Evolutionary conservation across 106 monocot species (phyloP), one percentile per base, ranked within the genome.

Genomic region (Dendrobium chrysotoxum): DNA sequence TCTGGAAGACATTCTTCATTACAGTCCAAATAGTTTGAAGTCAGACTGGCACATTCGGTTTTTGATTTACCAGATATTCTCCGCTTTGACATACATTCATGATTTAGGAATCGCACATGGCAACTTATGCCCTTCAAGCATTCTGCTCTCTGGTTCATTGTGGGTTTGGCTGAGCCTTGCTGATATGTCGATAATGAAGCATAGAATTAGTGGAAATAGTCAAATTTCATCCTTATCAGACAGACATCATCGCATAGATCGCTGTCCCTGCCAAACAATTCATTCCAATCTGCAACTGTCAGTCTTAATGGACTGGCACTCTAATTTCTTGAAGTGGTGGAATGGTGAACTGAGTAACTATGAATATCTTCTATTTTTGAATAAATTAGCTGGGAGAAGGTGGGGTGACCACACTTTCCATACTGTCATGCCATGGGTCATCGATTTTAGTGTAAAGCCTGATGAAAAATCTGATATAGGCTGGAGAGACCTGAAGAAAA

Each of bases 391-490:
- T 70, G 99, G 99, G 42, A 93, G 99, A 87, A 95, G 91, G 75
- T 99, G 95, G 91, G 94, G 99, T 53, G 99, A 99, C 75, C 95
- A 92, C 53, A 88, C 91, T 61, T 99, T 99, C 79, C 93, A 99
- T 71, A 90, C 81, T 11, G 95, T 95, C 21, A 99, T 99, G 99
- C 98, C 98, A 17, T 99, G 99, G 99, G 93, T 99, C 67, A 93
- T 95, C 86, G 99, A 99, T 81, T 99, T 99, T 82, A 95, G 79
- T 77, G 84, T 93, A 64, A 95, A 82, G 23, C 99, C 99, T 65
- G 87, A 93, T 85, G 90, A 99, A 85, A 88, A 80, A 66, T 95
- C 90, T 83, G 87, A 88, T 84, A 75, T 47, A 79, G 99, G 99
- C 39, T 99, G 99, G 99, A 92, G 99, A 78, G 99, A 99, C 77